phyloP scores from a whole-genome alignment of 75 land plant genomes.

The Picea glauca region DNA sequence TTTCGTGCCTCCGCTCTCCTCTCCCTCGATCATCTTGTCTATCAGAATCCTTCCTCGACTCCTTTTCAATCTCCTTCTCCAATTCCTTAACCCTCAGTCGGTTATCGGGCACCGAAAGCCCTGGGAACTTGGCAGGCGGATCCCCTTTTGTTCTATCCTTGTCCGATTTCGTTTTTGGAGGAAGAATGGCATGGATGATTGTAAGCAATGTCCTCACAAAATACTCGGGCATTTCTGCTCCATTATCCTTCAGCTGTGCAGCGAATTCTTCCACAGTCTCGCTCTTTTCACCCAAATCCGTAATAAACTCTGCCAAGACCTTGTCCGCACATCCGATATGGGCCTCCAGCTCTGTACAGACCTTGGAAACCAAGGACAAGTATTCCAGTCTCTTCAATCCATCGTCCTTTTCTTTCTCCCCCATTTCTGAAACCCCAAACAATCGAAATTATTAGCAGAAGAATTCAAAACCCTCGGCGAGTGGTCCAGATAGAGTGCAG shows the following conservation, averaged over 20 bases:
- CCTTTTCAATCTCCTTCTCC: constrained; percentile 58
- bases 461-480: too few relatives aligned
- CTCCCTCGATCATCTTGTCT: constrained; percentile 31
- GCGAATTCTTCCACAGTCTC: constrained; percentile 60
- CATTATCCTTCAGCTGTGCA: constrained; percentile 56
- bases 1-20: not conserved
- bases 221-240: constrained; percentile 90
- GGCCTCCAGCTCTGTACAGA: constrained; percentile 75
- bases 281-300: constrained; percentile 59
- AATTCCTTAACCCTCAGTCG: constrained; percentile 45
- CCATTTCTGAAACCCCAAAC: not conserved
- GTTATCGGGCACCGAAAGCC: constrained; percentile 45
- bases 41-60: constrained; percentile 39
- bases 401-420: not conserved
- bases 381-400: constrained; percentile 80
- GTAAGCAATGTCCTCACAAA: constrained; percentile 82
- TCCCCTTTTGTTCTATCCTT: constrained; percentile 10
- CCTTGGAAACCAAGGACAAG: constrained; percentile 86
- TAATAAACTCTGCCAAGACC: constrained; percentile 86
- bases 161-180: constrained; percentile 31
- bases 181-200: constrained; percentile 88
- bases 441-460: too few relatives aligned
- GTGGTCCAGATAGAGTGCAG: too few relatives aligned
- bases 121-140: constrained; percentile 27
- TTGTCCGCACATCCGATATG: constrained; percentile 86